Evolutionary conservation across 345 rosid genomes (phyloP), one percentile per base, ranked within the genome.

Genomic region (Pistacia integerrima): DNA sequence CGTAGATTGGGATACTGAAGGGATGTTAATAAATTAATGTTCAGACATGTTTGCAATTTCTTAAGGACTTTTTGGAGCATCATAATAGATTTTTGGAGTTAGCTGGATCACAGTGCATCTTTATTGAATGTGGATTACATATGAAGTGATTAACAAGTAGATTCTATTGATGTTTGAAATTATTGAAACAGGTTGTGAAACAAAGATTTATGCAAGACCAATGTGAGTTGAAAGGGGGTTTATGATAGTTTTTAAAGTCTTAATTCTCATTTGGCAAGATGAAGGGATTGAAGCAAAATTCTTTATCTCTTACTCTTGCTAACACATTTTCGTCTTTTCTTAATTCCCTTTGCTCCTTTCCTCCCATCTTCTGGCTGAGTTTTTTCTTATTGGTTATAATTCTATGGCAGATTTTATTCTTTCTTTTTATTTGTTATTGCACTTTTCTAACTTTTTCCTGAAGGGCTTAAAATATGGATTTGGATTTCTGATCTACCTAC

Each of bases 141-240:
- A 38, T 63, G 67, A 36, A 36, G n/a, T 63, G 66, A 16, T 62
- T 41, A 13, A 63, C 67, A 30, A 35, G n/a, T 63, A 63, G 67
- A 17, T 8, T 33, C 17, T 30, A 5, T 12, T 33, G 1, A 8
- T 35, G 5, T 33, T 36, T 16, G 46, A 33, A 35, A 63, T 35
- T 35, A 20, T 63, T 12, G 14, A 33, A 36, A 63, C 46, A 63
- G 13, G 16, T 63, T 63, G 9, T 41, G 46, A 41, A 41, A 41
- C 46, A 41, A 41, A 8, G 46, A 5, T 41, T 41, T 41, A 30
- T 41, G 46, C 46, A 7, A 41, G 46, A 41, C 8, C 44, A 3
- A 30, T 63, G 46, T 35, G 36, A 13, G 46, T 35, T 65, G 1
- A 9, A 38, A 36, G 25, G 69, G 69, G 16, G 20, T 65, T 38